Evolutionary conservation across 2,329 filamentous ascomycete genomes (phyloP).

Genomic region (Ophiocordyceps camponoti-rufipedis): DNA sequence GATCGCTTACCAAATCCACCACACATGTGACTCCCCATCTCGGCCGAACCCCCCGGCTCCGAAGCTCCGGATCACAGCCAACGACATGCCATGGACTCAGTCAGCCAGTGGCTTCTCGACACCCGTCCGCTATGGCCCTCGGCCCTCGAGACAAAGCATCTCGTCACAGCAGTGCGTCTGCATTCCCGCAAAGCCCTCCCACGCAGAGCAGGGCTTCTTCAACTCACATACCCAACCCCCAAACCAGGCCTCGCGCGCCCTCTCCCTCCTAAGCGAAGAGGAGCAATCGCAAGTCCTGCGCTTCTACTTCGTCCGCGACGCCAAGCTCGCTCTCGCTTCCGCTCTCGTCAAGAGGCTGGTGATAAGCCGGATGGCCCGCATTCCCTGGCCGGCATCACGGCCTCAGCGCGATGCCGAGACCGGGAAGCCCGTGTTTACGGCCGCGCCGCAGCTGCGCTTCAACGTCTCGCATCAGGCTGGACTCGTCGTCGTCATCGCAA

Average conservation of each 20-base stretch:
- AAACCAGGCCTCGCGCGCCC: slow-evolving; percentile 31
- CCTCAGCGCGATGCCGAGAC: slow-evolving; percentile 35
- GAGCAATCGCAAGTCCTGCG: slow-evolving; percentile 40
- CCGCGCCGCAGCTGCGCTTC: slow-evolving; percentile 36
- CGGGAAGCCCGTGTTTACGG: slow-evolving; percentile 33
- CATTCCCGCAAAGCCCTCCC: neutral
- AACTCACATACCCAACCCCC: neutral
- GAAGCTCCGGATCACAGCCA: no score
- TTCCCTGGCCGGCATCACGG: slow-evolving; percentile 36
- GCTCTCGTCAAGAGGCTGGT: slow-evolving; percentile 56
- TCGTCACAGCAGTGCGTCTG: slow-evolving; percentile 23
- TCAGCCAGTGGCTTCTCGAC: slow-evolving; percentile 37
- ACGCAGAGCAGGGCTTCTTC: neutral
- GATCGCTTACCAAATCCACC: no score
- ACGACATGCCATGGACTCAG: slow-evolving; percentile 19
- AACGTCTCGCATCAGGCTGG: slow-evolving; percentile 69
- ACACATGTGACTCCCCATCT: no score
- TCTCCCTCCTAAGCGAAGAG: slow-evolving; percentile 30
- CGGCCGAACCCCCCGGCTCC: no score
- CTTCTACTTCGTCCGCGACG: slow-evolving; percentile 52
- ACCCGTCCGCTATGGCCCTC: slow-evolving; percentile 39
- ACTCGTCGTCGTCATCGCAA: slow-evolving; percentile 48
- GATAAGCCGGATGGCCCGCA: slow-evolving; percentile 36
- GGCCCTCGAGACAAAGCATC: slow-evolving; percentile 27
- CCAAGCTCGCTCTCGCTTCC: slow-evolving; percentile 56